Evolutionary conservation across 2,329 filamentous ascomycete genomes (phyloP), one percentile per base, ranked within the genome.

Genomic region (Fusarium duplospermum): DNA sequence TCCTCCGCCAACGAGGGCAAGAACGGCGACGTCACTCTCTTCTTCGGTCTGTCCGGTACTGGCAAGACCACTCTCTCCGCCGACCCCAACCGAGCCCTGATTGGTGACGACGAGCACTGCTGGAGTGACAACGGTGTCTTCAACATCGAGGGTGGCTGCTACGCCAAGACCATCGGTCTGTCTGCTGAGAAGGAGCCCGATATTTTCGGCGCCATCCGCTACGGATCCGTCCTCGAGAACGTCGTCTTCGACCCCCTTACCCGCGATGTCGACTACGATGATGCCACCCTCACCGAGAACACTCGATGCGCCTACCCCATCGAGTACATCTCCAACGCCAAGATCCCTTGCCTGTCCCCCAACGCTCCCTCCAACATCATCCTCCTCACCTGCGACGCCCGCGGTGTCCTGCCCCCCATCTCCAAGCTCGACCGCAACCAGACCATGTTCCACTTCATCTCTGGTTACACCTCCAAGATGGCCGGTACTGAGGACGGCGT

Each of bases 371-470:
- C 89, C 85, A 99, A 99, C 91, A 98, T 99, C 86, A 94, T 99
- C 82, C 93, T 99, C 79, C 92, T 99, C 79, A 99, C 96, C 73
- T 99, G 96, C 87, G 96, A 99, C 81, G 96, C 96, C 70, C 94
- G 96, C 78, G 96, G 96, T 88, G 96, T 99, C 59, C 92, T 99
- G 66, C 96, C 96, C 66, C 96, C 96, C 58, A 98, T 99, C 86
- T 98, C 95, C 80, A 98, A 98, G 90, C 93, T 99, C 83, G 92
- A 93, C 88, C 91, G 93, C 75, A 91, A 94, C 80, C 96, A 98
- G 88, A 98, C 95, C 84, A 98, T 99, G 96, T 99, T 98, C 93
- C 96, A 99, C 90, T 99, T 99, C 92, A 99, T 99, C 86, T 97
- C 94, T 20, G 96, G 96, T 79, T 99, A 99, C 90, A 99, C 96